Evolutionary conservation across 352 stramenopile genomes (phyloP), one percentile per base, ranked within the genome.

Genomic region (Phytophthora pluvialis): DNA sequence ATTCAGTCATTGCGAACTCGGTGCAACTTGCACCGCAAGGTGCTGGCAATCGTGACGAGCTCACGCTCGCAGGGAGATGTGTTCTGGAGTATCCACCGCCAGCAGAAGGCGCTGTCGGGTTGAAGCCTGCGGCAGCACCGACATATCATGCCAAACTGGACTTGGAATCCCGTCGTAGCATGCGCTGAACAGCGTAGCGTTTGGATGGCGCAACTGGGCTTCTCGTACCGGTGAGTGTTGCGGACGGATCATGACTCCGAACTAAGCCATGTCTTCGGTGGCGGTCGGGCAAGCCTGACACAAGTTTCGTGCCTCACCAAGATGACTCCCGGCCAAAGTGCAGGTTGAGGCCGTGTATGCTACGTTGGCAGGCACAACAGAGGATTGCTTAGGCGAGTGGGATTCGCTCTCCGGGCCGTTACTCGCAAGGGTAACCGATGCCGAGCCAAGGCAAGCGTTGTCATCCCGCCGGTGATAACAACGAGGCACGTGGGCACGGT

Each of bases 131-230:
- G 13, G 39, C 39, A 45, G 39, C 39, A 45, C 31, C 31, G 31
- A 35, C 11, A 35, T 35, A 40, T 40, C 35, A 16, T 40, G 9
- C 12, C 35, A 40, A 40, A 40, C 40, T 46, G 40, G 21, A 26
- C 40, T 35, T 15, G 40, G 40, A 28, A 15, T 46, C 11, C n/a
- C 40, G 18, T 21, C 39, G 39, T 45, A 45, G 39, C n/a, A 28
- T 48, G 13, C 13, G n/a, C 51, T 59, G 51, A 42, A 39, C 36
- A 57, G 18, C n/a, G 51, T 59, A 48, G 51, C 21, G 10, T 25
- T 40, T 28, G 38, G 51, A 59, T 40, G 51, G 4, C 25, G 25
- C 51, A 59, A 39, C 51, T 32, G 15, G 11, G 10, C 18, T 48
- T 32, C 42, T 9, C 18, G 42, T 48, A 32, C 29, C 42, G 42